A percentile compares a stretch with the other conserved stretches of the same genome.
Evolutionary conservation across 371 early-diverging fungal genomes (phyloP).

Genomic region (Cokeromyces recurvatus): DNA sequence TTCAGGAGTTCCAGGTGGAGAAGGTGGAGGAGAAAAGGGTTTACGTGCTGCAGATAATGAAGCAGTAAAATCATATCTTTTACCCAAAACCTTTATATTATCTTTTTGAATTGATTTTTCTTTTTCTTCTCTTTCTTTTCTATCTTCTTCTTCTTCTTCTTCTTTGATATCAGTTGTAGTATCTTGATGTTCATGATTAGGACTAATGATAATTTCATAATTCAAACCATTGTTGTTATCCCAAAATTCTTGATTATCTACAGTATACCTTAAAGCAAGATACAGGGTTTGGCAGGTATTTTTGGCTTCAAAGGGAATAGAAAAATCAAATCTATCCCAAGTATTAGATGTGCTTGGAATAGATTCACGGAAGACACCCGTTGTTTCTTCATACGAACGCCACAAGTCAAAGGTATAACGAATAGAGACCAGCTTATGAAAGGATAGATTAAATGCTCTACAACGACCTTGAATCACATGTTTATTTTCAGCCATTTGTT

Average conservation of each 20-base stretch:
- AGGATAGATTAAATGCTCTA: conserved; percentile 73
- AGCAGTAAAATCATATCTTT: conserved; percentile 39
- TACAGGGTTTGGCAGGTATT: conserved; percentile 29
- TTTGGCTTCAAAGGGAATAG: conserved; percentile 28
- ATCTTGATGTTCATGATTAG: background rate
- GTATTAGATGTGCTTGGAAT: conserved; percentile 28
- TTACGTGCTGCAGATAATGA: conserved; percentile 31
- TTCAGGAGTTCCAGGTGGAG: conserved; percentile 13
- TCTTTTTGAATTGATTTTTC: background rate
- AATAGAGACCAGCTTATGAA: conserved; percentile 65
- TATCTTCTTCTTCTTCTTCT: background rate
- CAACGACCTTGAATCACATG: conserved; percentile 50
- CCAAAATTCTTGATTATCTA: conserved; percentile 68
- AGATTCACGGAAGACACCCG: conserved; percentile 52
- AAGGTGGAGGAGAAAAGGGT: conserved; percentile 12
- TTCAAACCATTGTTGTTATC: conserved; percentile 77
- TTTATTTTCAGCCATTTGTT: conserved; percentile 13
- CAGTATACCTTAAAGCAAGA: conserved; percentile 41
- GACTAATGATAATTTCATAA: conserved; percentile 50
- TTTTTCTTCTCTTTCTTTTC: background rate
- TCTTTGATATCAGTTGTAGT: background rate
- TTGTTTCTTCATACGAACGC: conserved; percentile 56
- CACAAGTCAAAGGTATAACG: conserved; percentile 72
- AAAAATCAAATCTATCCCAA: conserved; percentile 36
- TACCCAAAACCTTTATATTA: conserved; percentile 25